phyloP scores from a whole-genome alignment of 345 rosid genomes.

The Salix brachista region DNA sequence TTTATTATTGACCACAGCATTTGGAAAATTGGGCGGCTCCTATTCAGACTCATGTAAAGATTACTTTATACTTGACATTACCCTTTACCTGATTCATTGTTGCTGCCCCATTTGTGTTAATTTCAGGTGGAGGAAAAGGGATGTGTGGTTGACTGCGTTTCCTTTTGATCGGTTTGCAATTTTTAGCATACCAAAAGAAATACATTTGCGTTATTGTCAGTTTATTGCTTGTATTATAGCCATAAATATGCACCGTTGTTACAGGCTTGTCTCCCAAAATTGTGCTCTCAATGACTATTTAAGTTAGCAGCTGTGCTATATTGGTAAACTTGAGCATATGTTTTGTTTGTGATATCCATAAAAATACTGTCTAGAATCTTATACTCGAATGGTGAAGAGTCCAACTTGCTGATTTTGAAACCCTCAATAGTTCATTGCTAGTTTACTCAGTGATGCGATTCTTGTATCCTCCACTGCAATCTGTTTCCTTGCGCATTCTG shows the following conservation, averaged over 20 bases:
- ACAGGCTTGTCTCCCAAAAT: background rate
- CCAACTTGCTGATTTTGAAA: background rate
- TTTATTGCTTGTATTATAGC: background rate
- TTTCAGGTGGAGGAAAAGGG: background rate
- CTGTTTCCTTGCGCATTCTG: too few relatives aligned
- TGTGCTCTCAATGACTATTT: background rate
- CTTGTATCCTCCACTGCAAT: background rate
- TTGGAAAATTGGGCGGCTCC: background rate
- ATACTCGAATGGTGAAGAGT: too few relatives aligned
- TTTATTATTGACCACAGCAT: background rate
- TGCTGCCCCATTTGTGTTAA: background rate
- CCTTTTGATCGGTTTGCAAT: background rate
- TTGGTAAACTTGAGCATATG: background rate
- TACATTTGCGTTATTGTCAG: background rate
- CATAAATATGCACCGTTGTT: background rate
- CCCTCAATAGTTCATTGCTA: background rate
- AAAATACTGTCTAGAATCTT: too few relatives aligned
- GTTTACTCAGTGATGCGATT: background rate
- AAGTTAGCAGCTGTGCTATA: background rate
- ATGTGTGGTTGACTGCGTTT: background rate
- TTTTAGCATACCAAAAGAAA: background rate
- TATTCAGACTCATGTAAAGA: background rate
- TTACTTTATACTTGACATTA: background rate
- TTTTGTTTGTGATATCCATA: background rate
- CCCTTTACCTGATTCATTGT: background rate